These are phyloP conservation scores for Lasiosphaeria miniovina DNA, from an alignment of 495 filamentous ascomycete species.

Conservation along the genomic window DNA sequence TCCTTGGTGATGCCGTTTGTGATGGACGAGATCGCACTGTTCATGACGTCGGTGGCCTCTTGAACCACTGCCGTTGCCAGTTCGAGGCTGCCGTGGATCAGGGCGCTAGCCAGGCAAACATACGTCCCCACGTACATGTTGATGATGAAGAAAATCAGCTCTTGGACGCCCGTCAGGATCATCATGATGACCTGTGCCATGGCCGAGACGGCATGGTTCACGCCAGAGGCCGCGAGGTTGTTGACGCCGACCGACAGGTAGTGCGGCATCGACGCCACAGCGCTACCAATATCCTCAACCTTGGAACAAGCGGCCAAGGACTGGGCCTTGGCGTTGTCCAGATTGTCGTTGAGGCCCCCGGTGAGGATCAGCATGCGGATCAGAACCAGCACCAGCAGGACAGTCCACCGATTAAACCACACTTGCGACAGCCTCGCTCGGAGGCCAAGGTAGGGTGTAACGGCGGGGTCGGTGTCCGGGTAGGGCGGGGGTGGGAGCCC, in stretches of 20 bases:
- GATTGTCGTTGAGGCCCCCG: constrained; percentile 63
- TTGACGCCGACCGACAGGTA: constrained; percentile 89
- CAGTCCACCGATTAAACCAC: constrained; percentile 97
- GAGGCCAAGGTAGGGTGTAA: constrained; percentile 92
- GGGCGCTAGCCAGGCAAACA: constrained; percentile 78
- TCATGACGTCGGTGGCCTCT: constrained; percentile 68
- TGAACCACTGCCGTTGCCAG: constrained; percentile 65
- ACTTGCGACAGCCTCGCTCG: constrained; percentile 86
- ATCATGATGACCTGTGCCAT: constrained; percentile 73
- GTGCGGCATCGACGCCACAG: constrained; percentile 96
- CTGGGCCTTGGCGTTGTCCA: constrained; percentile 71
- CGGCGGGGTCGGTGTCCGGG: constrained; percentile 32
- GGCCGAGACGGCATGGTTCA: constrained; percentile 73
- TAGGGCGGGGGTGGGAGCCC: constrained; percentile 19
- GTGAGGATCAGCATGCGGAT: constrained; percentile 74
- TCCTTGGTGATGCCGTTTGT: constrained; percentile 58
- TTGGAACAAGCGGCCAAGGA: constrained; percentile 83
- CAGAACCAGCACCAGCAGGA: constrained; percentile 81
- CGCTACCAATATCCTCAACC: constrained; percentile 91
- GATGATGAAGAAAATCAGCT: constrained; percentile 84
- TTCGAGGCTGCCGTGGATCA: constrained; percentile 71
- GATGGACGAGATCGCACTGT: constrained; percentile 65
- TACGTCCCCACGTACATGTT: constrained; percentile 87
- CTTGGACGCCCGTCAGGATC: constrained; percentile 77
- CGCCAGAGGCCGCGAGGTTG: constrained; percentile 69